Evolutionary conservation across 2,329 filamentous ascomycete species (phyloP), one percentile per base, ranked within the genome.

Genomic region (Parastagonospora nodorum): DNA sequence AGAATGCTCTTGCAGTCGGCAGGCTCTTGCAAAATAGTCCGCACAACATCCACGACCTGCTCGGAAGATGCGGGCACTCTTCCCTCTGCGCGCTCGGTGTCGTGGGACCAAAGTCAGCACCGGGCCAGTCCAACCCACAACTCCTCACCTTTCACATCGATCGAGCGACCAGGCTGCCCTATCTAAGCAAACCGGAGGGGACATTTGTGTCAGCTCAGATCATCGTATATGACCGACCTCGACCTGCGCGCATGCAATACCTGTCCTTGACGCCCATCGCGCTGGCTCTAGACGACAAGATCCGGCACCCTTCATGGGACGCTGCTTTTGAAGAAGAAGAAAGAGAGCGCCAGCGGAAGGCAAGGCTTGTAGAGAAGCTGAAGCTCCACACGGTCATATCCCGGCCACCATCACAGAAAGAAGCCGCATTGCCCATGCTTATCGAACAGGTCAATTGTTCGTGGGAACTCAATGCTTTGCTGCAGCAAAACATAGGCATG

Each of bases 391-490:
- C 89, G 2, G 91, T 99, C 4, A 79, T 89, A 46, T 86, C 86
- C 59, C 89, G 89, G 67, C 77, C 84, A 2, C 84, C 87, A 2
- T 94, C 93, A 1, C 84, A 87, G 52, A 93, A 96, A 65, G 94
- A 99, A 71, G 83, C 85, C 55, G 88, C 89, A 1, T 78, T 99
- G 28, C 83, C 88, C 4, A 85, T 85, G 49, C 92, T 97, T 51
- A 84, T 97, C 60, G 91, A 92, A 63, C 93, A 97, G 75, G 88
- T 97, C 71, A 99, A 99, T 68, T 99, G 94, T 81, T 91, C 92
- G 0, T 92, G 88, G 78, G 95, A 99, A 73, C 81, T 99, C 50
- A 88, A 94, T 55, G 82, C 86, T 61, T 79, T 96, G 33, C 79
- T 99, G 60, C 91, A 96, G 64, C 93, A 89, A 69, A 99, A 97